Evolutionary conservation across 2,329 filamentous ascomycete genomes (phyloP).

Genomic region (Arthrobotrys megalospora): DNA sequence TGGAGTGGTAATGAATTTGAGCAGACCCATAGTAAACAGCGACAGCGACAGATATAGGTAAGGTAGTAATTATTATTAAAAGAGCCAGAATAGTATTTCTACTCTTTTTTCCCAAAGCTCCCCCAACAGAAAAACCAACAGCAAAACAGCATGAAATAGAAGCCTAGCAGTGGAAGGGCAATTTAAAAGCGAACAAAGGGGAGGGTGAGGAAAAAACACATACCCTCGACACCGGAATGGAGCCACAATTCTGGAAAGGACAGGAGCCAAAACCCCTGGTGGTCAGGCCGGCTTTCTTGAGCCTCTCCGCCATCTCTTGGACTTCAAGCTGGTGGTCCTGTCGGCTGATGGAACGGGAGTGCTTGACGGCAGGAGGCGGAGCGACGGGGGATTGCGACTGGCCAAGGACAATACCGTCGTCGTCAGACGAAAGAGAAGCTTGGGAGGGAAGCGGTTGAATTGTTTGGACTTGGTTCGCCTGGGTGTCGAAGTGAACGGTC

Average conservation of each 20-base stretch:
- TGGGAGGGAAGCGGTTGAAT: slow-evolving; percentile 33
- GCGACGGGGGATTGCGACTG: slow-evolving; percentile 15
- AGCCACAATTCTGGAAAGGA: slow-evolving; percentile 52
- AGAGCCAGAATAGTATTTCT: not conserved
- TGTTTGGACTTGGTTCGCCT: slow-evolving; percentile 53
- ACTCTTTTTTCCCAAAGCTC: not conserved
- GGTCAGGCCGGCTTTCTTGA: slow-evolving; percentile 47
- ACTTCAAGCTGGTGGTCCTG: slow-evolving; percentile 49
- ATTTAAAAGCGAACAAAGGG: slow-evolving; percentile 21
- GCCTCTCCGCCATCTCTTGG: slow-evolving; percentile 57
- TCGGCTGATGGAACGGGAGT: slow-evolving; percentile 47
- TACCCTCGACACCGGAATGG: slow-evolving; percentile 53
- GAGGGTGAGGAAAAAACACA: slow-evolving; percentile 7
- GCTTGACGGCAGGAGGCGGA: slow-evolving; percentile 21
- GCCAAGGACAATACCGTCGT: slow-evolving; percentile 27
- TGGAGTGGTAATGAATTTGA: slow-evolving; percentile 10
- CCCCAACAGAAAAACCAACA: slow-evolving; percentile 24
- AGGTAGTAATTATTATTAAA: not conserved
- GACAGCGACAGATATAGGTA: not conserved
- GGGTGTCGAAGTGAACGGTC: slow-evolving; percentile 57
- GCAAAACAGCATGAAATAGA: slow-evolving; percentile 3
- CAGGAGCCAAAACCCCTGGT: slow-evolving; percentile 39
- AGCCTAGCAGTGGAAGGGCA: slow-evolving; percentile 14
- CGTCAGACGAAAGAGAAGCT: slow-evolving; percentile 21
- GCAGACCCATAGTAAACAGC: not conserved